A percentile compares a stretch with the other conserved stretches of the same genome.
phyloP scores from a whole-genome alignment of 2,329 filamentous ascomycete species.

The Blumeria hordei region DNA sequence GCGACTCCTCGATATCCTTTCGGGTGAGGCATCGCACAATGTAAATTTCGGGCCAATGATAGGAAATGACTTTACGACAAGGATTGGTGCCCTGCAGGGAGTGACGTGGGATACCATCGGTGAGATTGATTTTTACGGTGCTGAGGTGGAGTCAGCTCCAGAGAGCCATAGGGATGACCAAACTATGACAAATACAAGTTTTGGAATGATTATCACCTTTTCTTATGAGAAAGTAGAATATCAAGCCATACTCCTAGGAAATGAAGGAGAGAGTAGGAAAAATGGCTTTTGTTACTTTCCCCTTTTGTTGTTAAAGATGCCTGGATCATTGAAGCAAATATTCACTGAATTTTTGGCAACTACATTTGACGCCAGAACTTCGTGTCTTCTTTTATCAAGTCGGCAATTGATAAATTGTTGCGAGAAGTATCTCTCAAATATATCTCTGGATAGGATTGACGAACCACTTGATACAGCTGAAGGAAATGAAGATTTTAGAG shows the following conservation, averaged over 20 bases:
- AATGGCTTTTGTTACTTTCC: constrained; percentile 19
- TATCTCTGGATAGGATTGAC: constrained; percentile 6
- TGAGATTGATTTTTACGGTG: constrained; percentile 17
- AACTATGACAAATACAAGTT: constrained; percentile 3
- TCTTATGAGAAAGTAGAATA: constrained; percentile 13
- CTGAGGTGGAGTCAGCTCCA: constrained; percentile 4
- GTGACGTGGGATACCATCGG: constrained; percentile 20
- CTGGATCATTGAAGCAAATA: constrained; percentile 18
- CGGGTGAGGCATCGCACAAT: constrained; percentile 21
- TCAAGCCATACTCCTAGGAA: constrained; percentile 9
- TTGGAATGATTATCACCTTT: constrained; percentile 10
- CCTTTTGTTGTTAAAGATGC: constrained; percentile 22
- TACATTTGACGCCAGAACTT: constrained; percentile 36
- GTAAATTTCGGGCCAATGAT: constrained; percentile 19
- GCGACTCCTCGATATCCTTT: constrained; percentile 20
- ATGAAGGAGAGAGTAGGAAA: not conserved
- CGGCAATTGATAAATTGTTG: constrained; percentile 45
- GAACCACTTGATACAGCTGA: constrained; percentile 3
- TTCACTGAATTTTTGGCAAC: constrained; percentile 20
- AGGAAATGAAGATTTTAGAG: constrained; percentile 5
- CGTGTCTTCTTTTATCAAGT: constrained; percentile 68
- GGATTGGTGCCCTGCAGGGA: constrained; percentile 18
- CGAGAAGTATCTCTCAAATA: constrained; percentile 12
- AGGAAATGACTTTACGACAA: constrained; percentile 15
- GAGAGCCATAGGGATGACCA: constrained; percentile 4